Percentiles rank a stretch among this genome's conserved stretches.
Evolutionary conservation across 768 basidiomycete genomes (phyloP).

Genomic region (Psilocybe sp.): DNA sequence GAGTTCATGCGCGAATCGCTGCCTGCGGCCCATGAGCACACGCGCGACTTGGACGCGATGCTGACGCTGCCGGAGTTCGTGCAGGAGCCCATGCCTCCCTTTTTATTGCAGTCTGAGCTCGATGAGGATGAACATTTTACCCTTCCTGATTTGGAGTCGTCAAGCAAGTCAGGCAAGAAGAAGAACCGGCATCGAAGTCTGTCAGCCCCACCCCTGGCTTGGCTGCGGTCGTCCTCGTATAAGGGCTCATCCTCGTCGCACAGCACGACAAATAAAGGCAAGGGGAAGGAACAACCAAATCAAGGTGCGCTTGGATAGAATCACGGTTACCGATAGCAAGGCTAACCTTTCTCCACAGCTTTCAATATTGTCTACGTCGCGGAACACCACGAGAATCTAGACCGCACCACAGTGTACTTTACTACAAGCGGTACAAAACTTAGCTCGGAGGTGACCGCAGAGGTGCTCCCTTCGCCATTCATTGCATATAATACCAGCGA

Average conservation of each 20-base stretch:
- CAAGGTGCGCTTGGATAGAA: constrained; percentile 11
- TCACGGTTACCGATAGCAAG: neutral
- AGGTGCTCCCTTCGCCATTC: constrained; percentile 52
- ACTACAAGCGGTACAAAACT: constrained; percentile 48
- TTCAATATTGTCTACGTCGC: constrained; percentile 53
- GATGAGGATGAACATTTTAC: neutral
- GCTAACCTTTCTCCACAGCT: constrained; percentile 18
- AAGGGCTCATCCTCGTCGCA: constrained; percentile 15
- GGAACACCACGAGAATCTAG: constrained; percentile 86
- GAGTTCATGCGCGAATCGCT: constrained; percentile 62
- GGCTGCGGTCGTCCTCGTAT: constrained; percentile 41
- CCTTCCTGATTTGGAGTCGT: neutral
- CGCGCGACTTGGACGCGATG: constrained; percentile 43
- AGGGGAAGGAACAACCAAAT: constrained; percentile 13
- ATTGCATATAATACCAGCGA: constrained; percentile 32
- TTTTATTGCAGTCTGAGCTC: constrained; percentile 16
- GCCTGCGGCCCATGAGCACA: constrained; percentile 22
- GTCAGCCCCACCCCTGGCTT: constrained; percentile 60
- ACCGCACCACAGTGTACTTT: constrained; percentile 75
- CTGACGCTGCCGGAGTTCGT: constrained; percentile 61
- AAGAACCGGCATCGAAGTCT: constrained; percentile 47
- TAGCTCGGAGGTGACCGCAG: constrained; percentile 58
- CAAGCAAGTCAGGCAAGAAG: constrained; percentile 16
- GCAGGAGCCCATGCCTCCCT: constrained; percentile 40
- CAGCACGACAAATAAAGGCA: constrained; percentile 16